These are phyloP conservation scores for Testicularia cyperi DNA, from an alignment of 1,284 basidiomycete genomes.

Conservation along the genomic window DNA sequence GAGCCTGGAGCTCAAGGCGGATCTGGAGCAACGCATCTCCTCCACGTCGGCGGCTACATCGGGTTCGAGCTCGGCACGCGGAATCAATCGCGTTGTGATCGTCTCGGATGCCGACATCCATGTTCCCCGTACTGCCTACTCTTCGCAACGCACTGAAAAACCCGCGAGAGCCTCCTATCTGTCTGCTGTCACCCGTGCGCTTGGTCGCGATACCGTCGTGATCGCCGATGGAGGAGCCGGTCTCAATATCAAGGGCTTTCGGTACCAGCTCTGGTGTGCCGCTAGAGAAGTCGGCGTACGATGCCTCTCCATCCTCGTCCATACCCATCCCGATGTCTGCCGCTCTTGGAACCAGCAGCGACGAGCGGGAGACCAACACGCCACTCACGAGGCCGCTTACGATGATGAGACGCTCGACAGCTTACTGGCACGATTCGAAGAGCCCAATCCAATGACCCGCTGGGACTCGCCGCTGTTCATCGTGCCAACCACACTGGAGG, in stretches of 20 bases:
- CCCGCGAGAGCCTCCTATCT: constrained; percentile 84
- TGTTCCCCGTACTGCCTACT: constrained; percentile 70
- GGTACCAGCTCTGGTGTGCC: constrained; percentile 96
- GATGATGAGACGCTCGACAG: constrained; percentile 82
- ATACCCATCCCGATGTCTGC: constrained; percentile 66
- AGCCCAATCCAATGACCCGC: constrained; percentile 91
- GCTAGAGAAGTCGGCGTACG: constrained; percentile 83
- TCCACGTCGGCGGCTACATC: constrained; percentile 62
- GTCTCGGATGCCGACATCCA: constrained; percentile 77
- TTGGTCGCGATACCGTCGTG: constrained; percentile 74
- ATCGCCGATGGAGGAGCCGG: constrained; percentile 76
- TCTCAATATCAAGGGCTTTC: constrained; percentile 93
- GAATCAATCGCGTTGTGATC: constrained; percentile 65
- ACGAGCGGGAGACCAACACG: constrained; percentile 56
- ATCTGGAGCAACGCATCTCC: constrained; percentile 67
- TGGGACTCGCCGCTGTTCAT: constrained; percentile 96
- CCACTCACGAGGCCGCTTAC: constrained; percentile 65
- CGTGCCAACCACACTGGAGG: constrained; percentile 62
- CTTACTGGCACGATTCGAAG: constrained; percentile 84
- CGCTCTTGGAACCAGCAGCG: constrained; percentile 71
- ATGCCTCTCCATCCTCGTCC: constrained; percentile 74
- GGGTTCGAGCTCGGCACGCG: no score
- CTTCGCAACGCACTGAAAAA: constrained; percentile 79
- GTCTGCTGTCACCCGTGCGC: constrained; percentile 75
- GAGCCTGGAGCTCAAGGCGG: constrained; percentile 68